Evolutionary conservation across 73 alveolate genomes (phyloP), one percentile per base, ranked within the genome.

Genomic region (Symbiodinium pilosum): DNA sequence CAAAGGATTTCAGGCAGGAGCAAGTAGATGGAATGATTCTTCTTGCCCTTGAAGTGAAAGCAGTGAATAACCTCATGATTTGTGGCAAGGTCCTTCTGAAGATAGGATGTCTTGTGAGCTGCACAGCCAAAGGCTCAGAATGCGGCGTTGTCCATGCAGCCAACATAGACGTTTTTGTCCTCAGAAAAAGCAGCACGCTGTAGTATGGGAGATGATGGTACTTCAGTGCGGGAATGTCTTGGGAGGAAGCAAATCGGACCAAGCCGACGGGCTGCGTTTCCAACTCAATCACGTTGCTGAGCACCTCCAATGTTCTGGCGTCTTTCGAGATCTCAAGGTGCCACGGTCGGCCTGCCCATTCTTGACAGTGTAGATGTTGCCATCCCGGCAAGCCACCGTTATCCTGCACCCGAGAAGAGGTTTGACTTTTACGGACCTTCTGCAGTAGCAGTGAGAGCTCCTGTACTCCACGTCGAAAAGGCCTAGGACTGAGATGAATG

Each of bases 181-280:
- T 87, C 59, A 3, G 87, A 39, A 39, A 18, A 38, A 39, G 11
- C 89, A 3, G 64, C 38, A 4, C 56, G 71, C 71, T 30, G 26
- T 54, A 54, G 71, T 14, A 4, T 21, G 71, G 71, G 0, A 54
- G n/a, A 54, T 54, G n/a, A 54, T 21, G n/a, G 34, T 39, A n/a
- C 14, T 28, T 28, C 83, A 34, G 9, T 24, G 85, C 44, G 6
- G 34, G 77, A 24, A 11, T 32, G 41, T 36, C 32, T 34, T 12
- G 28, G 85, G 44, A 16, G 44, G 21, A 68, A 5, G 28, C 99
- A 87, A 99, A 92, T 59, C 99, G 86, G 52, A 99, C 99, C 68
- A 99, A 93, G 42, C 99, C 99, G 7, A 99, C 99, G 32, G 99
- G 99, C 93, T 99, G 99, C 18, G 99, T 99, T 73, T 99, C 99